A percentile compares a stretch with the other conserved stretches of the same genome.
Evolutionary conservation across 768 basidiomycete species (phyloP).

Genomic region (Boletus sp.): DNA sequence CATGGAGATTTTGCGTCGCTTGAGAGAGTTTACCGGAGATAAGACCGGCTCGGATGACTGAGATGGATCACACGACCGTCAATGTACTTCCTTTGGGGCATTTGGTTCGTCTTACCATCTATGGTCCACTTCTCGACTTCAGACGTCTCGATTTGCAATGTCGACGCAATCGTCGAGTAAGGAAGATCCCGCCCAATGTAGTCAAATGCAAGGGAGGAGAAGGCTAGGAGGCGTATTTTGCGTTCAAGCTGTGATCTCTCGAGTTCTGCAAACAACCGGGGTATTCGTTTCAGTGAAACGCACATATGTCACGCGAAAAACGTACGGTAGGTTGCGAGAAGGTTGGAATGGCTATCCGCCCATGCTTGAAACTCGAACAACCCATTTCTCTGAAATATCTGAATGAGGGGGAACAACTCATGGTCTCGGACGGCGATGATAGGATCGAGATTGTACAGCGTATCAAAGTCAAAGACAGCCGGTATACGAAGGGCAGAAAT

Average conservation of each 20-base stretch:
- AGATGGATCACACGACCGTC: not conserved
- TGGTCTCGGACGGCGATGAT: conserved; percentile 64
- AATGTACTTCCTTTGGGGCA: not conserved
- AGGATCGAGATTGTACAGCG: conserved; percentile 73
- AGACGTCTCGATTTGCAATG: conserved; percentile 58
- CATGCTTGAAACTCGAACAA: conserved; percentile 63
- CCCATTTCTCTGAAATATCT: conserved; percentile 68
- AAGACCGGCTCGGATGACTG: conserved; percentile 80
- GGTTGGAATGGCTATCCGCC: conserved; percentile 47
- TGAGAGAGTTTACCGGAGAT: conserved; percentile 84
- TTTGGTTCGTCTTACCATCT: conserved; percentile 53
- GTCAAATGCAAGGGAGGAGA: conserved; percentile 75
- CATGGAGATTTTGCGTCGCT: conserved; percentile 66
- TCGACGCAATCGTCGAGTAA: conserved; percentile 66
- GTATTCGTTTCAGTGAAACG: not conserved
- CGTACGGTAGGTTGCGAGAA: conserved; percentile 60
- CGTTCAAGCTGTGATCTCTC: conserved; percentile 59
- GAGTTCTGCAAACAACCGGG: conserved; percentile 41
- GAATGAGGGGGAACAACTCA: conserved; percentile 71
- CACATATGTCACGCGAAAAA: not conserved
- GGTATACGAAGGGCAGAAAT: conserved; percentile 64
- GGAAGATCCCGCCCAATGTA: conserved; percentile 72
- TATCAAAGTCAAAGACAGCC: conserved; percentile 75
- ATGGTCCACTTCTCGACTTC: conserved; percentile 88
- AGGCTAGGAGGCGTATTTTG: conserved; percentile 76